Conservation (phyloP, 1,284 basidiomycete genomes). For the Fistulina hepatica region DNA sequence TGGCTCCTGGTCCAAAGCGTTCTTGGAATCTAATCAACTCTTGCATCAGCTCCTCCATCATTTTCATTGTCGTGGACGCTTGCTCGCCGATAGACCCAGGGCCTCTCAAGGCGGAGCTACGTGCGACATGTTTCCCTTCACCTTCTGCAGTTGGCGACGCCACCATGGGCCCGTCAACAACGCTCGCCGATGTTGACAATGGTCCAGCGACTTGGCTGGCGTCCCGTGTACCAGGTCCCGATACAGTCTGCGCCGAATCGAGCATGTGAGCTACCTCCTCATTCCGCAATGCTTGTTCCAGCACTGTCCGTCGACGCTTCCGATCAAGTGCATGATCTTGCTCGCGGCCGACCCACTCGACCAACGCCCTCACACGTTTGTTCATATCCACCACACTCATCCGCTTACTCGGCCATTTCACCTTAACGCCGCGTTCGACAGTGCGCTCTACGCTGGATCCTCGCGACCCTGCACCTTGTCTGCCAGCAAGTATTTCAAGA, state of each 20-base stretch:
- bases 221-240: slow-evolving; percentile 7
- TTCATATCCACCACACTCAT: slow-evolving; percentile 96
- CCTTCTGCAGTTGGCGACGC: too few relatives aligned
- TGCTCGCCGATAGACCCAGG: too few relatives aligned
- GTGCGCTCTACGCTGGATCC: slow-evolving; percentile 43
- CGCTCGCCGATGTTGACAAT: not conserved
- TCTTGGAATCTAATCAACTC: slow-evolving; percentile 84
- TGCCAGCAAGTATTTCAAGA: slow-evolving; percentile 53
- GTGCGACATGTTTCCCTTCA: too few relatives aligned
- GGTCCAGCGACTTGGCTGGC: slow-evolving; percentile 1
- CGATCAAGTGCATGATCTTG: slow-evolving; percentile 70
- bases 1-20: slow-evolving; percentile 53
- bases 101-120: slow-evolving; percentile 3
- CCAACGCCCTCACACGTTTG: slow-evolving; percentile 83
- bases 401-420: slow-evolving; percentile 89
- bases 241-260: slow-evolving; percentile 6
- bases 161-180: not conserved
- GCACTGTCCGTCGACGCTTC: slow-evolving; percentile 52
- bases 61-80: slow-evolving; percentile 47
- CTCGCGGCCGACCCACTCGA: slow-evolving; percentile 87
- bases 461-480: slow-evolving; percentile 16
- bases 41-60: slow-evolving; percentile 83
- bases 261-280: slow-evolving; percentile 21
- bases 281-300: slow-evolving; percentile 47
- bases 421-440: slow-evolving; percentile 81